Evolutionary conservation across 129 eudicot genomes (phyloP).

Genomic region (Tanacetum coccineum): DNA sequence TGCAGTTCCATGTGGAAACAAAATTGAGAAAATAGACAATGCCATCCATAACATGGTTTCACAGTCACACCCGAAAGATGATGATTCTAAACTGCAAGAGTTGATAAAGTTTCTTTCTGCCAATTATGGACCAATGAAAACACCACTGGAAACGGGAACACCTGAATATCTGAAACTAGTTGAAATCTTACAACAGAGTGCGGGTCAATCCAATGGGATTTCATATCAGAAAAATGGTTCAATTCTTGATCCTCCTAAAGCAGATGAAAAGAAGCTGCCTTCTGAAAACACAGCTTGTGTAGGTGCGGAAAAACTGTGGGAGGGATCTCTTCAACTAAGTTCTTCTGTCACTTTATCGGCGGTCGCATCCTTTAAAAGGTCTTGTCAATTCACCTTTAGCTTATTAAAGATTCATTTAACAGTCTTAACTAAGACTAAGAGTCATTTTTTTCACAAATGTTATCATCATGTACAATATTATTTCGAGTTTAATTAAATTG

Average conservation of each 20-base stretch:
- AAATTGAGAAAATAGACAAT: not conserved
- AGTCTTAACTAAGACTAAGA: constrained; percentile 16
- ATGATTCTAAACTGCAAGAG: constrained; percentile 29
- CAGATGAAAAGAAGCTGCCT: constrained; percentile 25
- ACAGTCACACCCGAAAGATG: not conserved
- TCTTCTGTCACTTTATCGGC: constrained; percentile 57
- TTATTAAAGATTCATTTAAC: constrained; percentile 17
- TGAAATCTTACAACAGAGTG: constrained; percentile 29
- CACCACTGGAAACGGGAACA: constrained; percentile 25
- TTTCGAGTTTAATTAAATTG: not conserved
- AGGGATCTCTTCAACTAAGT: constrained; percentile 71
- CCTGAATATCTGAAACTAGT: constrained; percentile 31
- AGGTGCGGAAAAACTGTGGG: constrained; percentile 55
- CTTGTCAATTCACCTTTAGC: constrained; percentile 23
- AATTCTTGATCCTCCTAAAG: constrained; percentile 13
- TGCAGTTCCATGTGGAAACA: not conserved
- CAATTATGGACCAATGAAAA: constrained; percentile 26
- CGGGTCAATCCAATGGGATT: constrained; percentile 17
- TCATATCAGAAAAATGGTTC: constrained; percentile 18
- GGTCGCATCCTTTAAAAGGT: constrained; percentile 69
- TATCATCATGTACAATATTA: not conserved
- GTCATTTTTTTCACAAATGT: constrained; percentile 15
- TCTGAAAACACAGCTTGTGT: constrained; percentile 26
- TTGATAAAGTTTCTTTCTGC: constrained; percentile 19
- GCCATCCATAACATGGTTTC: no score